Evolutionary conservation across 2,329 filamentous ascomycete species (phyloP), one percentile per base, ranked within the genome.

Genomic region (Aphanoascus verrucosus): DNA sequence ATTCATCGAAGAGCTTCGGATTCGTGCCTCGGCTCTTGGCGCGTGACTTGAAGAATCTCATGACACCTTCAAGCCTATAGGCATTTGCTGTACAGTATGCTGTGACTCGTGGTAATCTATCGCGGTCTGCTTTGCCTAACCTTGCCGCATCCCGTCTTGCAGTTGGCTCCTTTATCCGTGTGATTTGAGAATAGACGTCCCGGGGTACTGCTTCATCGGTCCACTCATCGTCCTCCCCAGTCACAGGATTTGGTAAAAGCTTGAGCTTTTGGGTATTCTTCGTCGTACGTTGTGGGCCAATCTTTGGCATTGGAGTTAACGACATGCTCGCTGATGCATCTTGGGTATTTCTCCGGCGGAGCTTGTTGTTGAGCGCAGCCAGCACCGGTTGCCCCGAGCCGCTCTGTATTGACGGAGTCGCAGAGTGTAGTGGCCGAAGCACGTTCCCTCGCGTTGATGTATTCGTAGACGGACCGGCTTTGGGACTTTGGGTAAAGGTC

Each of bases 141-240:
- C 90, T 78, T 28, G 93, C 93, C 14, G 93, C 93, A 75, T 97
- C 91, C 63, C 93, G 81, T 57, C 93, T 78, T 7, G 93, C 93
- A 0, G 85, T 95, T 0, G 91, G 90, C 65, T 98, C 93, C 69
- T 97, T 97, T 72, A 98, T 98, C 43, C 93, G 81, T 7, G 91
- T 95, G 68, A 96, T 97, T 68, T 98, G 93, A 23, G 90, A 91
- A 72, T 98, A 98, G 32, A 98, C 93, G 67, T 98, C 93, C 59
- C 90, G 78, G 8, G 90, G 89, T 63, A 88, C 93, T 69, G 96
- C 91, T 64, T 95, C 91, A 57, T 97, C 90, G 59, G 76, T 61
- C 15, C 77, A 82, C 42, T 90, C 87, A 20, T 88, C 86, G 35
- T 90, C 88, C 23, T 87, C 85, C 35, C 80, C 87, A 43, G 88